Base-by-base conservation (phyloP, 495 filamentous ascomycete genomes). In the Wilcoxina mikolae region DNA sequence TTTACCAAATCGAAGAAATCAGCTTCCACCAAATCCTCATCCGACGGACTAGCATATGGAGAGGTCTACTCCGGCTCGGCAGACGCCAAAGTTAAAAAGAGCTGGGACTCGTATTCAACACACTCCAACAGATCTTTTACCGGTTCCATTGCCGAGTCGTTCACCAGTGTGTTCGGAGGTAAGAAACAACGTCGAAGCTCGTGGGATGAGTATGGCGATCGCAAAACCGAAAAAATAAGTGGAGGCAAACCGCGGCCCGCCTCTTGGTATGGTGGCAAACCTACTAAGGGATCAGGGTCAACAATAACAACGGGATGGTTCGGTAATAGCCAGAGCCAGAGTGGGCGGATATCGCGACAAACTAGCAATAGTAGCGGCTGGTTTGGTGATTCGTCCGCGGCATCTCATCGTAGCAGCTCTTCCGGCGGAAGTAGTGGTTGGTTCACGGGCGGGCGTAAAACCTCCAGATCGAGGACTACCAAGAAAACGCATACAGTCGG, bases 31-130 rank as follows among this genome's bases (percentile, higher is more conserved):
- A 17, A 20, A 9, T 33, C 35, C 9, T 54, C 51, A 1, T 54
- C 51, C 23, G 38, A 54, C 5, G 39, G 35, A 12, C 38, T 54
- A 2, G 51, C 24, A 45, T 54, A 52, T n/a, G 33, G 46, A 28
- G 46, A 49, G 3, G 12, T 49, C 3, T 49, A 49, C 46, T 49
- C 46, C 9, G 23, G 15, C 3, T 49, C 46, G 12, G 23, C 46
- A 3, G 27, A 27, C 3, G 15, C 35, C 20, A 12, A 12, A 3
- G 12, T 18, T 39, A 27, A 51, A 20, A 56, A 50, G 51, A 62
- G 59, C n/a, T 62, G 52, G 60, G 52, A 51, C 15, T 60, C 55
- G 7, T 62, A 55, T 26, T 60, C 46, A 54, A 54, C 9, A 10
- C 4, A 10, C 46, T 41, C 50, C 25, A 20, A 45, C 15, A 39